Base-by-base conservation (phyloP, 106 monocot species). In the Iris macrosiphon region DNA sequence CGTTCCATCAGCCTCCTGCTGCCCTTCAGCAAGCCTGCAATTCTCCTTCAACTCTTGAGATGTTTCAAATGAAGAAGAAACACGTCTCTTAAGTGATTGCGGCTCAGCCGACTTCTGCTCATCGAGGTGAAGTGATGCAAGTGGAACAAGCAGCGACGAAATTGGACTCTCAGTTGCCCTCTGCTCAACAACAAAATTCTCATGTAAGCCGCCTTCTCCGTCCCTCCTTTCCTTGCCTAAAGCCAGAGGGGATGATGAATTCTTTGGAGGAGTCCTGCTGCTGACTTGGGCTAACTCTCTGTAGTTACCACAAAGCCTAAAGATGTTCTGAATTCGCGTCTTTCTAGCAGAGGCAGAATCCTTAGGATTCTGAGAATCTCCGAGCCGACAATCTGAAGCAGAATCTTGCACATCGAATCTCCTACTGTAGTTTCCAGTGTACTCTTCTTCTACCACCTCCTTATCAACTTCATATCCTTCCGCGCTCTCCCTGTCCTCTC, bases 241-340 rank as follows among this genome's bases (percentile, higher is more conserved):
- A 19, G 51, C 8, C 27, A 52, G 7, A 12, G 74, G 53, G 19
- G 59, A 53, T 18, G 33, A 6, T 3, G 49, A 50, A 38, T 63
- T 67, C 57, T 73, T 75, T 9, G 60, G 20, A 17, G 85, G 70
- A 29, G 79, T 54, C 15, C 40, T 31, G 39, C 18, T 29, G 20
- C 47, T 62, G 9, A 66, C 74, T 23, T 89, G 82, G 32, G 76
- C 67, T 42, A 87, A 34, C 68, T 98, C 90, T 35, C 96, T 79
- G 31, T 91, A 47, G 73, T 83, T 98, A 1, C 96, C 96, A 24
- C 96, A 98, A 22, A 98, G 80, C 64, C 86, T 82, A 55, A 91
- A 90, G 18, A 98, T 98, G 61, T 91, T 98, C 41, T 91, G 86
- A 45, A 98, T 98, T 52, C 96, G 69, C 0, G 79, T 83, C 44